phyloP scores from a whole-genome alignment of 2,329 filamentous ascomycete species.

The Claviceps sp. region DNA sequence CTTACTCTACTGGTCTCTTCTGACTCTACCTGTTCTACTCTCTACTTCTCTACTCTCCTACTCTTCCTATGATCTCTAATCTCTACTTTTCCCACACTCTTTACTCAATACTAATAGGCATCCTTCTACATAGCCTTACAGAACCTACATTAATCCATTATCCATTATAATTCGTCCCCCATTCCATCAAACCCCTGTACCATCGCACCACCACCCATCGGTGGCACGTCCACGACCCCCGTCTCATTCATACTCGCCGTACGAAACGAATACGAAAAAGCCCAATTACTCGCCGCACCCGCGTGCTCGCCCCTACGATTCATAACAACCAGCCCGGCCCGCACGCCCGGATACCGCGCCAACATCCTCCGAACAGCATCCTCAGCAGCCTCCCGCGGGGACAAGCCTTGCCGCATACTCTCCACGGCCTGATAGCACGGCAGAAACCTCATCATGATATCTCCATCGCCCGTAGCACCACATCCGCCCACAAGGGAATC shows the following conservation, averaged over 20 bases:
- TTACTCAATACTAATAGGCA: too few species aligned
- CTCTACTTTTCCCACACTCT: too few species aligned
- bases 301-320: constrained; percentile 34
- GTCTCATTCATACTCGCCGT: constrained; percentile 32
- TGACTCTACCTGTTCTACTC: neutral
- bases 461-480: constrained; percentile 42
- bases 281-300: constrained; percentile 39
- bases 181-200: too few species aligned
- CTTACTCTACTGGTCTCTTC: neutral
- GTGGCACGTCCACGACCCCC: constrained; percentile 27
- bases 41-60: neutral
- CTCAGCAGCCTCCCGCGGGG: constrained; percentile 32
- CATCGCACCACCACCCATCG: neutral
- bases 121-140: too few species aligned
- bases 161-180: too few species aligned
- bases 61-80: too few species aligned
- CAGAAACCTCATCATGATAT: constrained; percentile 43
- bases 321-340: constrained; percentile 38
- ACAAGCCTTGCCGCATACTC: constrained; percentile 34
- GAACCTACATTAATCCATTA: too few species aligned
- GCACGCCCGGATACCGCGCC: constrained; percentile 29
- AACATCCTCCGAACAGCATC: constrained; percentile 38
- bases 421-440: constrained; percentile 46
- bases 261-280: constrained; percentile 38
- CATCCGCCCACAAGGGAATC: constrained; percentile 40